Evolutionary conservation across 2,329 filamentous ascomycete species (phyloP), one percentile per base, ranked within the genome.

Genomic region (Phyllosticta paracitricarpa): DNA sequence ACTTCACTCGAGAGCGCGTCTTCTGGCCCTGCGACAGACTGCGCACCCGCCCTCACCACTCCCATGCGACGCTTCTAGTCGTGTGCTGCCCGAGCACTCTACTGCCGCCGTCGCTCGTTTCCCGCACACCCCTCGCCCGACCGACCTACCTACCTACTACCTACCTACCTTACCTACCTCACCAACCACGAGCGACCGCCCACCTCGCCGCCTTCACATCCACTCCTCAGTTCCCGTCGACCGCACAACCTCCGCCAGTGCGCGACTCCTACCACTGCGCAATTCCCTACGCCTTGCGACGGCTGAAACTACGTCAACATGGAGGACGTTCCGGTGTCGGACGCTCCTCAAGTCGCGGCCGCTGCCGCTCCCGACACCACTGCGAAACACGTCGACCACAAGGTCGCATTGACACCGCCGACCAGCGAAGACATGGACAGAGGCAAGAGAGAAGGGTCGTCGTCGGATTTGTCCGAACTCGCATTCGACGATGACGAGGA

Each of bases 371-470:
- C 25, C 54, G 56, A 58, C 25, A 22, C 30, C 22, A 52, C 51
- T n/a, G 51, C 60, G 52, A 55, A 59, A 54, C 74, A 73, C 62
- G 68, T 74, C 48, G 78, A 77, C 58, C 60, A 56, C 28, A 75
- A 74, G 61, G 70, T 74, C 48, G 78, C 77, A 58, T 71, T 80
- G 65, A 81, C 79, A 60, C 79, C 79, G 62, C 79, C 79, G 9
- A 80, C 79, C 51, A 80, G 78, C 69, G 79, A 81, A 68, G 79
- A 81, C 66, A 75, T 78, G 72, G 73, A 75, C 63, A 78, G 78
- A 68, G 73, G 74, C 62, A 78, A 78, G 69, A 67, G 71, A 62
- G 75, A 75, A 63, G 72, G 72, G 28, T 72, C 77, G 65, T 77
- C 77, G 58, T 78, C 77, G 17, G 78, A 79, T 64, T 68, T 80